Base-by-base conservation (phyloP, 768 basidiomycete genomes). In the Phlebiopsis gigantea region DNA sequence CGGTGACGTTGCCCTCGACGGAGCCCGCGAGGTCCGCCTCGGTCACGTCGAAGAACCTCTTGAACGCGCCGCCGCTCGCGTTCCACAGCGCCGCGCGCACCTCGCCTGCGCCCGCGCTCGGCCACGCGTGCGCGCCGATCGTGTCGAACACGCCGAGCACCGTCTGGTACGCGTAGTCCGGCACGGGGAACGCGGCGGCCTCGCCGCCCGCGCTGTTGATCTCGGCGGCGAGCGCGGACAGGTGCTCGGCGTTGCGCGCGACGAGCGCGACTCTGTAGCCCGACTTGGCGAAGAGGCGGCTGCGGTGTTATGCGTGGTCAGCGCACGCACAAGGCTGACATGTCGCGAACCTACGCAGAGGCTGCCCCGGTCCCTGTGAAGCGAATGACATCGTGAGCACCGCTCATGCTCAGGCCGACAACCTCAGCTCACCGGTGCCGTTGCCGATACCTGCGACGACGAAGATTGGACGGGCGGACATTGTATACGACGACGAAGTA, bases 221-320 rank as follows among this genome's bases (percentile, higher is more conserved):
- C 12, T 69, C 69, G 2, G 67, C 60, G 1, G 74, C 72, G 9
- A 68, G 55, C 28, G 66, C 68, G 61, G 72, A 64, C 14, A 77
- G 63, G 28, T 63, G 57, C 25, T 71, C 69, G 4, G 68, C 60
- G 43, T 71, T 68, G 7, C 70, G 66, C 2, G 76, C 71, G 29
- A 78, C 68, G 25, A 78, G 58, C 0, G 77, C 77, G 7, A 77
- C 69, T 14, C 70, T 63, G 57, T 76, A 78, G 4, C 76, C 76
- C 12, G 65, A 63, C 51, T 72, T 69, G 2, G 74, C 67, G 56
- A 76, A 76, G 2, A 71, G 57, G 21, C 72, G 72, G 4, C 75
- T 76, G 50, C 22, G 17, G 25, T 47, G 9, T 34, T 21, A 14
- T 39, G 17, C 39, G 6, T n/a, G 12, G 19, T 25, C 24, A 25